These are phyloP conservation scores for Cyberlindnera petersonii DNA, from an alignment of 805 yeast genomes.

Conservation along the genomic window DNA sequence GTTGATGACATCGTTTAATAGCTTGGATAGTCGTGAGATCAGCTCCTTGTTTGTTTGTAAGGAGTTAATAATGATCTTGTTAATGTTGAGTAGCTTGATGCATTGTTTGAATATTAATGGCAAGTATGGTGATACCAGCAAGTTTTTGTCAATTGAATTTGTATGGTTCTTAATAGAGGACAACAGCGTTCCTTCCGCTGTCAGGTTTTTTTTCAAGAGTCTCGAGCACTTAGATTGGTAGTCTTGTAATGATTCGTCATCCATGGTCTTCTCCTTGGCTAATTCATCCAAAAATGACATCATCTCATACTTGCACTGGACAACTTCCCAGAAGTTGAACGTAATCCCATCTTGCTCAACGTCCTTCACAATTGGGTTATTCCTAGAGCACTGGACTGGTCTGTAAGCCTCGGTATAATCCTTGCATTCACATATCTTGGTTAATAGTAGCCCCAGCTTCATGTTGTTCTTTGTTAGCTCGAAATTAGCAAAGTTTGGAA, in stretches of 20 bases:
- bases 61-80: constrained; percentile 29
- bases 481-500: constrained; percentile 18
- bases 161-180: constrained; percentile 18
- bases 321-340: constrained; percentile 27
- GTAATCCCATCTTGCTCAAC: constrained; percentile 14
- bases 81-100: constrained; percentile 25
- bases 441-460: constrained; percentile 24
- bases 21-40: constrained; percentile 21
- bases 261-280: constrained; percentile 11
- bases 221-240: constrained; percentile 38
- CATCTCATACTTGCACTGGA: constrained; percentile 36
- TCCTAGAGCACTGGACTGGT: constrained; percentile 1
- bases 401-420: constrained; percentile 5
- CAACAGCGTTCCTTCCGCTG: constrained; percentile 14
- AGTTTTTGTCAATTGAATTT: constrained; percentile 22
- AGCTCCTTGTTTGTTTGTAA: constrained; percentile 26
- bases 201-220: constrained; percentile 31
- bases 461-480: constrained; percentile 24
- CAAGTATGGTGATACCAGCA: constrained; percentile 25
- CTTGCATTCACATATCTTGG: constrained; percentile 15
- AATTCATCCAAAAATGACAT: constrained; percentile 36
- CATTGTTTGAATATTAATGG: constrained; percentile 30
- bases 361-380: constrained; percentile 3
- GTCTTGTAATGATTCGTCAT: constrained; percentile 33
- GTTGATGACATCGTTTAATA: constrained; percentile 26